Conservation (phyloP, 805 yeast genomes). For the Saccharomycopsis sp. region DNA sequence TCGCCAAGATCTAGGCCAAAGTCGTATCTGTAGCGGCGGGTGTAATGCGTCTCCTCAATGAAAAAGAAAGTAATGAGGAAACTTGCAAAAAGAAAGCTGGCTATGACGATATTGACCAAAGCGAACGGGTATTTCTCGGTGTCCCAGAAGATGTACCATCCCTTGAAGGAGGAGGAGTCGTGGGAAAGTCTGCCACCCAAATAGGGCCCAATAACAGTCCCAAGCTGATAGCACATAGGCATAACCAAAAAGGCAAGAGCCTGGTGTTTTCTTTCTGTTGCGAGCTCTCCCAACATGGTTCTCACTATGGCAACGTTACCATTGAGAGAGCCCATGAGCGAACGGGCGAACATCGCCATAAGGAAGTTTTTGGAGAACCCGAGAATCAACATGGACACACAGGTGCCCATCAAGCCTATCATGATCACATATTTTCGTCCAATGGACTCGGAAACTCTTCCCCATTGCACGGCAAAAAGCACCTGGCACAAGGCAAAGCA, state of each 20-base stretch:
- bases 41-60: conserved; percentile 46
- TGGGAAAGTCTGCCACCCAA: conserved; percentile 47
- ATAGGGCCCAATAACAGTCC: conserved; percentile 54
- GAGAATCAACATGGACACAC: conserved; percentile 39
- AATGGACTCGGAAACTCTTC: conserved; percentile 42
- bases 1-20: conserved; percentile 42
- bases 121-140: conserved; percentile 41
- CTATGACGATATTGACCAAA: conserved; percentile 43
- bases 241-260: conserved; percentile 54
- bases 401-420: conserved; percentile 47
- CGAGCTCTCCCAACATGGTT: conserved; percentile 58
- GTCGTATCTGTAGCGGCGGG: conserved; percentile 34
- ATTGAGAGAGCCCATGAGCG: conserved; percentile 49
- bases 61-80: conserved; percentile 37
- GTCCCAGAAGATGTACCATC: neutral
- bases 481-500: conserved; percentile 56
- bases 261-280: conserved; percentile 49
- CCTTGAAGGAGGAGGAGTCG: conserved; percentile 22
- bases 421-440: conserved; percentile 54
- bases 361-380: conserved; percentile 51
- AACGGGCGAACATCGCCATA: conserved; percentile 49
- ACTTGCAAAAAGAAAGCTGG: conserved; percentile 32
- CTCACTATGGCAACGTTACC: conserved; percentile 61
- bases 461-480: conserved; percentile 55
- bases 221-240: conserved; percentile 58